These are phyloP conservation scores for Tolypocladium paradoxum DNA, from an alignment of 2,329 filamentous ascomycete genomes.

Conservation along the genomic window DNA sequence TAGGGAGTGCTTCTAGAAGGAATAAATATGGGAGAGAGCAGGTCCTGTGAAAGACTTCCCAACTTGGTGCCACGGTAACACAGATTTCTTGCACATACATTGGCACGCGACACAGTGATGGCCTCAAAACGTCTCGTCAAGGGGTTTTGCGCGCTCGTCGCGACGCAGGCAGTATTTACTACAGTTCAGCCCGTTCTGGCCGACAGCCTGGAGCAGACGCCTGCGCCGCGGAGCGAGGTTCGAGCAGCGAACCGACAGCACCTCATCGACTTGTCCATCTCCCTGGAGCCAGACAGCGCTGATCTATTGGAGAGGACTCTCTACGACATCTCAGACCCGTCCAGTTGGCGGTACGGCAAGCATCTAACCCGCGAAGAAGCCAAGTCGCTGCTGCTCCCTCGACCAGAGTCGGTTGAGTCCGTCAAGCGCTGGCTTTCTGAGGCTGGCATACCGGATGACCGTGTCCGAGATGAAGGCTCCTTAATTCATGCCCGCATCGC, in stretches of 20 bases:
- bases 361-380: slow-evolving; percentile 38
- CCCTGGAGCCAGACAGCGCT: slow-evolving; percentile 2
- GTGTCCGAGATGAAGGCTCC: slow-evolving; percentile 23
- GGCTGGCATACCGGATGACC: slow-evolving; percentile 23
- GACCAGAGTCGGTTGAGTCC: slow-evolving; percentile 22
- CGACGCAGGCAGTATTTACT: too few species aligned
- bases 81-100: neutral
- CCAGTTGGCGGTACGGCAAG: slow-evolving; percentile 33
- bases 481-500: slow-evolving; percentile 32
- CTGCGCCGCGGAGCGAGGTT: neutral
- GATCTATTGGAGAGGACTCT: slow-evolving; percentile 30
- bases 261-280: neutral
- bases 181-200: neutral
- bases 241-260: neutral
- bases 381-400: slow-evolving; percentile 35
- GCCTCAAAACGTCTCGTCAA: neutral
- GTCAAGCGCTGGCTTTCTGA: slow-evolving; percentile 34
- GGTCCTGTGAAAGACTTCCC: neutral
- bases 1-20: neutral
- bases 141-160: neutral
- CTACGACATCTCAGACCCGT: slow-evolving; percentile 37
- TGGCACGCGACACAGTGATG: neutral
- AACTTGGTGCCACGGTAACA: too few species aligned
- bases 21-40: neutral
- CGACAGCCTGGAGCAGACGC: neutral